These are phyloP conservation scores for Passalora sequoiae DNA, from an alignment of 2,329 filamentous ascomycete species.

Conservation along the genomic window DNA sequence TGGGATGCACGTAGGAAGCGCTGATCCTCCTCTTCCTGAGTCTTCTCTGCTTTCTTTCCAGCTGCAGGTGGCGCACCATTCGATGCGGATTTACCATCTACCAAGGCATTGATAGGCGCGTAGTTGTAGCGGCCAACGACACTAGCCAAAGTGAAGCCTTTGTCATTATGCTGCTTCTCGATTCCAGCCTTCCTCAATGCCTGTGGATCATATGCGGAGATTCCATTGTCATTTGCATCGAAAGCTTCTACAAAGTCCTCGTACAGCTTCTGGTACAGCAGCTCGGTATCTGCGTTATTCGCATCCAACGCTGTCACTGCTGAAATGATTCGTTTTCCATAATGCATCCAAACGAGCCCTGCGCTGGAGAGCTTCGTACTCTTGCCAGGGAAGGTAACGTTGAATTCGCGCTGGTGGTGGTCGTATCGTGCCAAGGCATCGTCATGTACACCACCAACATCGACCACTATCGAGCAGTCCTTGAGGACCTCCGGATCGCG, in stretches of 20 bases:
- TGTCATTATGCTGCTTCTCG: slow-evolving; percentile 75
- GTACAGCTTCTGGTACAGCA: slow-evolving; percentile 87
- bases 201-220: slow-evolving; percentile 71
- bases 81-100: slow-evolving; percentile 15
- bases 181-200: slow-evolving; percentile 65
- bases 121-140: slow-evolving; percentile 85
- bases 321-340: slow-evolving; percentile 77
- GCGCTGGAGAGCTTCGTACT: slow-evolving; percentile 88
- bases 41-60: slow-evolving; percentile 33
- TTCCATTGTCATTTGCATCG: slow-evolving; percentile 96
- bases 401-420: slow-evolving; percentile 93
- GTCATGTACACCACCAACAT: slow-evolving; percentile 95
- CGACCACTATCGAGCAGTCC: slow-evolving; percentile 88
- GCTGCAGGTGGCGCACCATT: slow-evolving; percentile 21
- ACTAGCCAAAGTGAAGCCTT: slow-evolving; percentile 77
- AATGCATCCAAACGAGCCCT: slow-evolving; percentile 93
- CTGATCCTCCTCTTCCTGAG: slow-evolving; percentile 70
- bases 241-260: slow-evolving; percentile 90
- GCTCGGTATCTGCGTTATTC: slow-evolving; percentile 61
- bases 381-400: slow-evolving; percentile 75
- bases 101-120: slow-evolving; percentile 23
- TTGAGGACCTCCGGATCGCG: slow-evolving; percentile 74
- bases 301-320: slow-evolving; percentile 56
- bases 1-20: slow-evolving; percentile 71
- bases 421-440: slow-evolving; percentile 73